Evolutionary conservation across 192 early-diverging fungal genomes (phyloP), one percentile per base, ranked within the genome.

Genomic region (Spizellomyces sp.): DNA sequence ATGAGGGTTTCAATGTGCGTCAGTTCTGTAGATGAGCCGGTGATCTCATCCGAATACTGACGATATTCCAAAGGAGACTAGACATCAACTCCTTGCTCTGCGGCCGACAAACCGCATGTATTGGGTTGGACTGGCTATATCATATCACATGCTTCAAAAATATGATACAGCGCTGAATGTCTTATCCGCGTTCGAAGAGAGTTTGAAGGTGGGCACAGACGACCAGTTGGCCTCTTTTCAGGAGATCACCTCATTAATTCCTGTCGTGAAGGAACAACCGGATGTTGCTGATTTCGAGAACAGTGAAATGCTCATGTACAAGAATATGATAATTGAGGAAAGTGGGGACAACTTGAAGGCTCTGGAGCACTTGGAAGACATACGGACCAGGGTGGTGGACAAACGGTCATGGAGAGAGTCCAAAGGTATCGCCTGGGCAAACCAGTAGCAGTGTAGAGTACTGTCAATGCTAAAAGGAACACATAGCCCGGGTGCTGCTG

Each of bases 61-160:
- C 41, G 63, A 15, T n/a, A 2, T 64, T 36, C 46, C 45, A 45
- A 69, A 90, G 81, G 92, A 93, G 69, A 86, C 91, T 6, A 86
- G 89, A 48, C 74, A 83, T 58, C 82, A 69, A 45, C 81, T 99
- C 8, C 73, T 95, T 43, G 83, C 87, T 45, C 71, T 91, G 73
- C 83, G 89, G 58, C 89, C 95, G 19, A 70, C 76, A 48, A 84
- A 88, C 60, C 88, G 88, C 52, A 82, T 84, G 44, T 92, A 88
- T 77, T 96, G 95, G 95, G 78, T 96, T 43, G 91, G 92, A 5
- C 82, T 96, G 64, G 93, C 94, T 0, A 83, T 94, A 45, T 87
- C 91, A 4, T 94, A 95, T 78, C 93, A 95, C 46, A 68, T 98
- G 69, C 77, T 89, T 8, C 89, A 88, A 45, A 87, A 90, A 47